Conservation (phyloP, 257 asterid species). For the Echites panduratus region DNA sequence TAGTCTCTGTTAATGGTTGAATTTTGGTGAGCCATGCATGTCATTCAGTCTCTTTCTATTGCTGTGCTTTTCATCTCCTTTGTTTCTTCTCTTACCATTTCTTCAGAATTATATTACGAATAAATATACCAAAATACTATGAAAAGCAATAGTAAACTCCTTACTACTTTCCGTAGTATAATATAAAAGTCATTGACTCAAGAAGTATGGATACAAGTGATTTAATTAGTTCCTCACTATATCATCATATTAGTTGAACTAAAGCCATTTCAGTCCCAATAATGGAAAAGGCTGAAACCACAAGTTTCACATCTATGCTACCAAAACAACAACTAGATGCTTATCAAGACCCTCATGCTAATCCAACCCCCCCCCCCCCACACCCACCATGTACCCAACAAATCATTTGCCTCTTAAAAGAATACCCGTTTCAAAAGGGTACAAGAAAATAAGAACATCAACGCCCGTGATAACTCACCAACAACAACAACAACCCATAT, state of each 20-base stretch:
- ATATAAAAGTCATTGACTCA: too few relatives aligned
- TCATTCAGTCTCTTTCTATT: not conserved
- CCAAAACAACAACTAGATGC: too few relatives aligned
- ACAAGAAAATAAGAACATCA: not conserved
- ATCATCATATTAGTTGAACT: conserved; percentile 7
- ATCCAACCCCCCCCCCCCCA: too few relatives aligned
- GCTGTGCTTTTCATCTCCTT: not conserved
- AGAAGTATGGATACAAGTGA: conserved; percentile 2
- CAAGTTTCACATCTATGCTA: not conserved
- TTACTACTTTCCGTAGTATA: too few relatives aligned
- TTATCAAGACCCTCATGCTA: too few relatives aligned
- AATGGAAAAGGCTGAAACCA: conserved; percentile 17
- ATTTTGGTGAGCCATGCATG: not conserved
- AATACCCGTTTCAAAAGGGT: not conserved
- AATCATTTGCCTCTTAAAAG: not conserved
- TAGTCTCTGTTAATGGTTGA: not conserved
- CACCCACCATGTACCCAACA: not conserved
- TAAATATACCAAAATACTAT: too few relatives aligned
- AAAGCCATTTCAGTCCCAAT: conserved; percentile 16
- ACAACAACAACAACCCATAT: not conserved
- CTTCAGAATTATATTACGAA: not conserved
- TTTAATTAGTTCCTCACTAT: not conserved
- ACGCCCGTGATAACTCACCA: not conserved
- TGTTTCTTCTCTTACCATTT: not conserved
- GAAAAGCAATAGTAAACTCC: too few relatives aligned